phyloP scores from a whole-genome alignment of 805 yeast genomes.

The Wickerhamiella vanderwaltii region DNA sequence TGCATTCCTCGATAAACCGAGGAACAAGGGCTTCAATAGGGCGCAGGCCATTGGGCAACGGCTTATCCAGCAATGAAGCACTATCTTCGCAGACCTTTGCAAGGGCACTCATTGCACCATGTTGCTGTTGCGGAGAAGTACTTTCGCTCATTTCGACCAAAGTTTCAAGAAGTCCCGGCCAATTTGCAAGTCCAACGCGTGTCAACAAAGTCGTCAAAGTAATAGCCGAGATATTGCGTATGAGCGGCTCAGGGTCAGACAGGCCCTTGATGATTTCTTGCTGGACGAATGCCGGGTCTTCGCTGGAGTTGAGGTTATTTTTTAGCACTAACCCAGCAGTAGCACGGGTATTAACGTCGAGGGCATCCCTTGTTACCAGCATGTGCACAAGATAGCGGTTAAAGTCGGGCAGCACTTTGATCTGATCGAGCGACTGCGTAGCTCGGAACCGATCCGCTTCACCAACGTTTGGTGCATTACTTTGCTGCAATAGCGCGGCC shows the following conservation, averaged over 20 bases:
- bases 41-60: slow-evolving; percentile 41
- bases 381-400: slow-evolving; percentile 68
- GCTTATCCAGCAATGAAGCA: slow-evolving; percentile 48
- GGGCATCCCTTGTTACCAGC: slow-evolving; percentile 41
- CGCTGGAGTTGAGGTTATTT: slow-evolving; percentile 41
- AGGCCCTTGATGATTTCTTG: slow-evolving; percentile 37
- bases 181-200: slow-evolving; percentile 49
- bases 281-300: slow-evolving; percentile 33
- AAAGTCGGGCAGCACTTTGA: slow-evolving; percentile 60
- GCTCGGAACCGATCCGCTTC: slow-evolving; percentile 49
- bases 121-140: slow-evolving; percentile 39
- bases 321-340: slow-evolving; percentile 81
- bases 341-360: slow-evolving; percentile 52
- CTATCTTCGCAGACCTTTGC: slow-evolving; percentile 87
- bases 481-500: slow-evolving; percentile 52
- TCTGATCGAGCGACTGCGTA: slow-evolving; percentile 57
- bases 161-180: slow-evolving; percentile 68
- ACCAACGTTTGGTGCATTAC: slow-evolving; percentile 42
- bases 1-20: slow-evolving; percentile 43
- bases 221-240: slow-evolving; percentile 81
- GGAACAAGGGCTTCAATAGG: slow-evolving; percentile 62
- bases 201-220: slow-evolving; percentile 75
- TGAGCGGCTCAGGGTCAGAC: slow-evolving; percentile 41
- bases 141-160: slow-evolving; percentile 49
- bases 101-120: slow-evolving; percentile 71